Conservation (phyloP, 176 grass and related monocot genomes). For the maize (Zea mays) region DNA sequence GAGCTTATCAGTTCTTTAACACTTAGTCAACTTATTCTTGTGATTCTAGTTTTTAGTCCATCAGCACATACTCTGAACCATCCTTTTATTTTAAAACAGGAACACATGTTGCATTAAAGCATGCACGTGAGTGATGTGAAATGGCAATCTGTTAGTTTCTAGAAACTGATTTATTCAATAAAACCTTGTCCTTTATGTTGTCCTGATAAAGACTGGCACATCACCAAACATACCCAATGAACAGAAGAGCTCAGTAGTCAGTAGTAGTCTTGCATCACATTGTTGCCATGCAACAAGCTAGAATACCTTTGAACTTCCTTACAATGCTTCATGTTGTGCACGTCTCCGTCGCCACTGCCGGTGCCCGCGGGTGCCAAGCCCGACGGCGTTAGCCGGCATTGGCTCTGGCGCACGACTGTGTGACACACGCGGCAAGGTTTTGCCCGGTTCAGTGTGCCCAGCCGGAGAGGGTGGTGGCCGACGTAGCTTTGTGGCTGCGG, state of each 20-base stretch:
- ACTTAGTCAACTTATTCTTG: not conserved
- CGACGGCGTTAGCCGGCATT: no score
- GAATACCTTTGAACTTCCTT: constrained; percentile 1
- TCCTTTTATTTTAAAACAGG: not conserved
- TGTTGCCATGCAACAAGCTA: not conserved
- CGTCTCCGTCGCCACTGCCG: not conserved
- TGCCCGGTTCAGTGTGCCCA: no score
- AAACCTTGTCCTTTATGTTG: not conserved
- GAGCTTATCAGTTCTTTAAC: not conserved
- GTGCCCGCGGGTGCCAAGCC: no score
- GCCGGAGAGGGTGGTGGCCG: no score
- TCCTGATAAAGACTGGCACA: not conserved
- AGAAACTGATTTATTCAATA: constrained; percentile 1
- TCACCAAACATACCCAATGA: constrained; percentile 5
- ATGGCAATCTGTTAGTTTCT: constrained; percentile 18
- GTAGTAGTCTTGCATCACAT: constrained; percentile 3
- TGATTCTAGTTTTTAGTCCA: not conserved
- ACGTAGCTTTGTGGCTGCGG: no score
- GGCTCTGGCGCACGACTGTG: no score
- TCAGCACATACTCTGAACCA: constrained; percentile 1
- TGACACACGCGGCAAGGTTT: no score
- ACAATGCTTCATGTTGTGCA: not conserved
- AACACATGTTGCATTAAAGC: not conserved
- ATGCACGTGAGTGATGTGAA: not conserved
- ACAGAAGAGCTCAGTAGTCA: not conserved